phyloP scores from a whole-genome alignment of 1,284 basidiomycete species.

The Boletus subluridellus region DNA sequence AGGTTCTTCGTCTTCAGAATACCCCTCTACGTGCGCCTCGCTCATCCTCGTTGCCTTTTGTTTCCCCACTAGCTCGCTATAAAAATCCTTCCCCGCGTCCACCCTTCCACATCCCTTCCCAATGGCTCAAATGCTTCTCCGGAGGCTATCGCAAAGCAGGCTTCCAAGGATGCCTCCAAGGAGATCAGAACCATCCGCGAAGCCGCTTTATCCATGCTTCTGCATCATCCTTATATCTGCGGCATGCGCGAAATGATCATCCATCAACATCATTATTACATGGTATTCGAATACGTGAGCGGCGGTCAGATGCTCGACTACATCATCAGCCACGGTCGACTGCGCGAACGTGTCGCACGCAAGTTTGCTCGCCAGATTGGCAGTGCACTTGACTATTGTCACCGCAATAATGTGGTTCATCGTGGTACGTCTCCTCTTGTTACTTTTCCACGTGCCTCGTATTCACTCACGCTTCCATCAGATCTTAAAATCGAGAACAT shows the following conservation, averaged over 20 bases:
- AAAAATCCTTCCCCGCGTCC: constrained; percentile 91
- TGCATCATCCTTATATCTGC: constrained; percentile 98
- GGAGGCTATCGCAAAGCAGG: constrained; percentile 73
- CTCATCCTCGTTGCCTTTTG: constrained; percentile 10
- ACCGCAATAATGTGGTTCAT: constrained; percentile 96
- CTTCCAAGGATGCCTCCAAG: constrained; percentile 90
- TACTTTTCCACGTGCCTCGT: constrained; percentile 12
- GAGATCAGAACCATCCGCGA: constrained; percentile 95
- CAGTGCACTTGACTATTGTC: constrained; percentile 94
- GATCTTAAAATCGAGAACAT: constrained; percentile 99
- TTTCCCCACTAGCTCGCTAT: constrained; percentile 75
- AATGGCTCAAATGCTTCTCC: constrained; percentile 47
- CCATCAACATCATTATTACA: constrained; percentile 97
- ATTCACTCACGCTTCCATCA: constrained; percentile 13
- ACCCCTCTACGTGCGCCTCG: not conserved
- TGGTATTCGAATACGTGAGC: constrained; percentile 98
- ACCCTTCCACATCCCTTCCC: constrained; percentile 48
- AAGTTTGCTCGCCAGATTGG: constrained; percentile 98
- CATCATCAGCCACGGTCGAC: constrained; percentile 96
- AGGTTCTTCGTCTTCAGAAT: constrained; percentile 54
- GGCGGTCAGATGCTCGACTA: constrained; percentile 99
- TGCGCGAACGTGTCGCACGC: constrained; percentile 90
- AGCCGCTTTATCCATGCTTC: constrained; percentile 88
- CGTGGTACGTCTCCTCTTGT: constrained; percentile 50
- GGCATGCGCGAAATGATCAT: constrained; percentile 99